A percentile compares a stretch with the other conserved stretches of the same genome.
These are phyloP conservation scores for Candida koratica DNA, from an alignment of 805 yeast species.

Conservation along the genomic window DNA sequence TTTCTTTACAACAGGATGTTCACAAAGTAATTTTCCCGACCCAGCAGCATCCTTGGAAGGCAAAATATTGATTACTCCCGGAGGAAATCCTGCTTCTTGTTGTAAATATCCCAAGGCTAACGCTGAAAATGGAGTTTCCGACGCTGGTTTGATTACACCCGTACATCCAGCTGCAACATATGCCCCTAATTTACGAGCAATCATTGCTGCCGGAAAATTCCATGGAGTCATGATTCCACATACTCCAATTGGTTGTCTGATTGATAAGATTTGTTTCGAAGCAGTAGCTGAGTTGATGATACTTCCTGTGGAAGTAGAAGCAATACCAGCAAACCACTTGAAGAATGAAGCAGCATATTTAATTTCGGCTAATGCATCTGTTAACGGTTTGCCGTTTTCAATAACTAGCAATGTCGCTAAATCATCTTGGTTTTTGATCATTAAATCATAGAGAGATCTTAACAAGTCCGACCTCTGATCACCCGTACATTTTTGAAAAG, in stretches of 20 bases:
- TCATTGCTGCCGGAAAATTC: slow-evolving; percentile 83
- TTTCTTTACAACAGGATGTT: slow-evolving; percentile 45
- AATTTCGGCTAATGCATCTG: slow-evolving; percentile 72
- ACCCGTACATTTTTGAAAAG: slow-evolving; percentile 51
- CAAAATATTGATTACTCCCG: slow-evolving; percentile 63
- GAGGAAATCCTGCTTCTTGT: slow-evolving; percentile 66
- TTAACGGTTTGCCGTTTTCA: slow-evolving; percentile 72
- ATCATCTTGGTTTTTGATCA: slow-evolving; percentile 58
- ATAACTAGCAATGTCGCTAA: slow-evolving; percentile 59
- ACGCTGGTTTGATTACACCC: slow-evolving; percentile 71
- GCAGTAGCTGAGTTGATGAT: slow-evolving; percentile 52
- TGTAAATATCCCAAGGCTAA: slow-evolving; percentile 61
- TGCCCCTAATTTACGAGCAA: slow-evolving; percentile 69
- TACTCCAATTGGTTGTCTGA: slow-evolving; percentile 77
- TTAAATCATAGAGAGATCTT: slow-evolving; percentile 47
- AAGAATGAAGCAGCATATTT: slow-evolving; percentile 68
- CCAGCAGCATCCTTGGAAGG: slow-evolving; percentile 45
- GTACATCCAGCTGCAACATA: slow-evolving; percentile 81
- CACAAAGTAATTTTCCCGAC: slow-evolving; percentile 53
- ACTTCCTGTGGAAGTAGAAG: slow-evolving; percentile 69
- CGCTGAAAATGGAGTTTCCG: slow-evolving; percentile 72
- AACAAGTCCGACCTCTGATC: slow-evolving; percentile 55
- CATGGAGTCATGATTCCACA: slow-evolving; percentile 79
- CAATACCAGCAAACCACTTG: slow-evolving; percentile 87
- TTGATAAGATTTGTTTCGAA: slow-evolving; percentile 48